These are phyloP conservation scores for Aspergillus piperis DNA, from an alignment of 2,329 filamentous ascomycete species.

Conservation along the genomic window DNA sequence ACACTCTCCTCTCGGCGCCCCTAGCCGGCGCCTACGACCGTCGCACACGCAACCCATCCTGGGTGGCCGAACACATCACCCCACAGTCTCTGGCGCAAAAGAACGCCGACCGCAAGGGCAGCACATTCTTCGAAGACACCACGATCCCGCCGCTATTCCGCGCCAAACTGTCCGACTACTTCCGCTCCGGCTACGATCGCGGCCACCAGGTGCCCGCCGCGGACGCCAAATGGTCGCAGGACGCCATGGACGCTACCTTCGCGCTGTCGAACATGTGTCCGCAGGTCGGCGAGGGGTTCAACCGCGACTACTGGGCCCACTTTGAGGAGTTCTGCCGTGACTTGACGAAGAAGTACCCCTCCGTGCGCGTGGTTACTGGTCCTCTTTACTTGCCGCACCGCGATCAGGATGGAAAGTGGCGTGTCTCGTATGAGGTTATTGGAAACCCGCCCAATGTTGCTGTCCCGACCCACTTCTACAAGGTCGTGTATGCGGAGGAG, in stretches of 20 bases:
- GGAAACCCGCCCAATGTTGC: conserved; percentile 90
- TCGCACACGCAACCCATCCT: conserved; percentile 84
- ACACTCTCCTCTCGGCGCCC: conserved; percentile 74
- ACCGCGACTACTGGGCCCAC: conserved; percentile 98
- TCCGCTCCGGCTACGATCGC: conserved; percentile 89
- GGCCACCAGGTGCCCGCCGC: conserved; percentile 97
- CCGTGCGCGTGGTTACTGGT: conserved; percentile 87
- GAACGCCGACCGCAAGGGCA: conserved; percentile 81
- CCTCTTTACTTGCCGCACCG: conserved; percentile 88
- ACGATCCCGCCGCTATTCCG: conserved; percentile 82
- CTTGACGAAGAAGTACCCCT: conserved; percentile 77
- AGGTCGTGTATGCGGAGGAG: conserved; percentile 96
- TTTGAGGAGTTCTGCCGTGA: conserved; percentile 95
- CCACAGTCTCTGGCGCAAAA: conserved; percentile 73
- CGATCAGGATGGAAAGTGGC: conserved; percentile 91
- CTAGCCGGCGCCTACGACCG: conserved; percentile 90
- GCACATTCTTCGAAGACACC: conserved; percentile 77
- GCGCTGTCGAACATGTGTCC: conserved; percentile 95
- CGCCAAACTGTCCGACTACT: conserved; percentile 89
- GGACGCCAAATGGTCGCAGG: conserved; percentile 92
- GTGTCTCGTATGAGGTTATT: conserved; percentile 93
- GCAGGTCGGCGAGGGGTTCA: conserved; percentile 97
- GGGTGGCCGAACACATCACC: conserved; percentile 97
- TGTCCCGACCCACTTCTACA: conserved; percentile 98
- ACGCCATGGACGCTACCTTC: conserved; percentile 94